Base-by-base conservation (phyloP, 306 rosid genomes). In the Citrullus mucosospermus region DNA sequence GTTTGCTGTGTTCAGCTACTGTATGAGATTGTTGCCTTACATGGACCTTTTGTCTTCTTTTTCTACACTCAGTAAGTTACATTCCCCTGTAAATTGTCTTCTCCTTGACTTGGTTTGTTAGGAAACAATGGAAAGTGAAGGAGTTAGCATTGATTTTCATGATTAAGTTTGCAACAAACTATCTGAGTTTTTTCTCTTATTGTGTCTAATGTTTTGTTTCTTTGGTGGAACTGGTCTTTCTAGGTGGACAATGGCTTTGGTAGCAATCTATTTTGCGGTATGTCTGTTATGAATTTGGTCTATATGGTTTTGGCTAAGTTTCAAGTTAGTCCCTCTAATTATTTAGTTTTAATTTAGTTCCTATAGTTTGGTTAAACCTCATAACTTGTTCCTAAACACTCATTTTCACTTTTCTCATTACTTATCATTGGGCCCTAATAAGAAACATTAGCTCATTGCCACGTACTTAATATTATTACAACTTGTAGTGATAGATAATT, bases 201-300 rank as follows among this genome's bases (percentile, higher is more conserved):
- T 58, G 41, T 36, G 38, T 28, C 58, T 61, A 30, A 77, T 61
- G 10, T 44, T 32, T 4, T 50, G 39, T 70, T 72, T 72, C 77
- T 48, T 72, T 72, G 59, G 43, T 50, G 59, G 36, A 50, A 54
- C 48, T 75, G 78, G 17, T 75, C 36, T 36, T 55, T 36, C 11
- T 65, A 78, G 81, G 75, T 78, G 81, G 81, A 62, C 81, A 30
- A 51, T 78, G n/a, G 75, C 81, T 30, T 68, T 78, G n/a, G 81
- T 78, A 4, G 81, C 71, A 32, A 53, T 78, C 60, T 78, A 78
- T 63, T 78, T 78, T 65, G 75, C 75, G 81, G 81, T 78, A 78
- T 78, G 81, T 55, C 57, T 55, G 59, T 0, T 6, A 6, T 18
- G 7, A 55, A 55, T 18, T 18, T 55, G 59, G 59, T 18, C 10